phyloP scores from a whole-genome alignment of 257 asterid species.

The Osmanthus fragrans region DNA sequence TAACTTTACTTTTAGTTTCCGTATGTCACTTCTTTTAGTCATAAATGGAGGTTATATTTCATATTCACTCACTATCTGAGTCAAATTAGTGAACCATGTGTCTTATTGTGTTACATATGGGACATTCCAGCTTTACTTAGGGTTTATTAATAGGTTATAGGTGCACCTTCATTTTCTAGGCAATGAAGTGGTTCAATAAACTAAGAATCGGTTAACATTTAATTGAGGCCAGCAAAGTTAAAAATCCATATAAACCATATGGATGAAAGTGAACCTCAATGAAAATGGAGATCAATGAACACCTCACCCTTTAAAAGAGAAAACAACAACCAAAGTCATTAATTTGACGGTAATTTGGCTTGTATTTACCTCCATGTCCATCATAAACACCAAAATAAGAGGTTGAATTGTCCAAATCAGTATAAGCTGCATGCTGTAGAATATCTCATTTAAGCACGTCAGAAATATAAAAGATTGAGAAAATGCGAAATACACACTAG shows the following conservation, averaged over 20 bases:
- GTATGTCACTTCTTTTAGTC: constrained; percentile 13
- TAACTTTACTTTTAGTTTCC: constrained; percentile 5
- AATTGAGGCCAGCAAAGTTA: constrained; percentile 7
- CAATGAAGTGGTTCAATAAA: background rate
- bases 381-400: constrained; percentile 98
- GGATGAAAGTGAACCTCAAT: constrained; percentile 1
- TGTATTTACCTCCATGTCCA: constrained; percentile 95
- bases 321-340: background rate
- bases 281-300: background rate
- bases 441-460: constrained; percentile 35
- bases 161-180: constrained; percentile 17
- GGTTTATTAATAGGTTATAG: background rate
- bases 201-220: constrained; percentile 11
- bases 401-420: constrained; percentile 70
- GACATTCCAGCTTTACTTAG: background rate
- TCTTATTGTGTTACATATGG: background rate
- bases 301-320: background rate
- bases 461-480: constrained; percentile 12
- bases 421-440: constrained; percentile 87
- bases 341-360: constrained; percentile 21
- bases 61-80: constrained; percentile 15
- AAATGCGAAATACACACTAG: constrained; percentile 1
- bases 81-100: constrained; percentile 15
- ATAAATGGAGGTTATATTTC: constrained; percentile 1
- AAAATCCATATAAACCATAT: constrained; percentile 10